phyloP scores from a whole-genome alignment of 2,329 filamentous ascomycete species.

The Venturia pyrina region DNA sequence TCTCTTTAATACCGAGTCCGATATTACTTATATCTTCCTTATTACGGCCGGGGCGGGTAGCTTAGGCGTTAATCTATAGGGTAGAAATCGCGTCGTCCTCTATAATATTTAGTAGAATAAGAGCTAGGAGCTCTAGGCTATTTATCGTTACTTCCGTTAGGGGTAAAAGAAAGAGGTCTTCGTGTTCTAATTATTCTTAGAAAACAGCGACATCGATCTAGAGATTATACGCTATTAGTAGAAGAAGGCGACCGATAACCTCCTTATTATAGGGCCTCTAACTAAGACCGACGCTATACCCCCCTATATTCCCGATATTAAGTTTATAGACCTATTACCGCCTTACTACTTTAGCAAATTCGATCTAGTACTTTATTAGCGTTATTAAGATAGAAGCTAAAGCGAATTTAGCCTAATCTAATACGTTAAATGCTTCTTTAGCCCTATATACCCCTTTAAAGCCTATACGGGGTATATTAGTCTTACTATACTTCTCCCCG shows the following conservation, averaged over 20 bases:
- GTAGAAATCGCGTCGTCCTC: not conserved
- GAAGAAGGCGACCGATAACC: not conserved
- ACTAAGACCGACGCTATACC: not conserved
- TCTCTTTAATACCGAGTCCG: not conserved
- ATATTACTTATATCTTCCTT: not conserved
- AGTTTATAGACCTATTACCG: not conserved
- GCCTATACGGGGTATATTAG: too few relatives aligned
- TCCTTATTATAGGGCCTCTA: not conserved
- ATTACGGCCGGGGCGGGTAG: not conserved
- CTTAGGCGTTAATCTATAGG: not conserved
- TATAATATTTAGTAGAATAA: not conserved
- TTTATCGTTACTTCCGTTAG: not conserved
- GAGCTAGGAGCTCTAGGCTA: not conserved
- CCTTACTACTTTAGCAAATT: too few relatives aligned
- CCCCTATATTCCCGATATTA: too few relatives aligned
- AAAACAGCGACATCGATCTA: not conserved
- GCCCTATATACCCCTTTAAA: too few relatives aligned
- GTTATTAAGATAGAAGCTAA: not conserved
- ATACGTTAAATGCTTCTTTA: too few relatives aligned
- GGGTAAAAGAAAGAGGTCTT: not conserved
- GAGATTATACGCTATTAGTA: not conserved
- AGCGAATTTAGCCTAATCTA: too few relatives aligned
- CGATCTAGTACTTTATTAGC: not conserved
- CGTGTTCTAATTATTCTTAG: not conserved
- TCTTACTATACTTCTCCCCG: too few relatives aligned